phyloP scores from a whole-genome alignment of 108 stramenopile genomes.

The Stephanodiscus triporus region DNA sequence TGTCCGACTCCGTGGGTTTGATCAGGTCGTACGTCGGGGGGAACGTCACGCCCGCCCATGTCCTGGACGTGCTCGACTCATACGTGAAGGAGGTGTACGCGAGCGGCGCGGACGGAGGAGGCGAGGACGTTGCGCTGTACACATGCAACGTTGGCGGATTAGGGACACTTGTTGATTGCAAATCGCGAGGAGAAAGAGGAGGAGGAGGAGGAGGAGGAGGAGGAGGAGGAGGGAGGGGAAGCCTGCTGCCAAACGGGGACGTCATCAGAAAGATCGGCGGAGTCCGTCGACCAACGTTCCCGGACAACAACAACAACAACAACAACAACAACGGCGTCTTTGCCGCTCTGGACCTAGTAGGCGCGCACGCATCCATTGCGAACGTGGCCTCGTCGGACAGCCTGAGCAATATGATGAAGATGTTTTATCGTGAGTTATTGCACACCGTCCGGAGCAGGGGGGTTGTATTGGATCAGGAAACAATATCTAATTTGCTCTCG shows the following conservation, averaged over 20 bases:
- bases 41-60: conserved; percentile 57
- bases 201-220: no score
- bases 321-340: conserved; percentile 43
- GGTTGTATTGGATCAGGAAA: neutral
- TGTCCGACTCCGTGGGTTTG: conserved; percentile 57
- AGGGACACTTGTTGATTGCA: conserved; percentile 49
- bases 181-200: neutral
- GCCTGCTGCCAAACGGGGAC: conserved; percentile 17
- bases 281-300: neutral
- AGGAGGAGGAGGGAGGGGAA: no score
- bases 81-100: conserved; percentile 58
- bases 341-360: conserved; percentile 54
- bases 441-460: no score
- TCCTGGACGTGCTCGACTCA: conserved; percentile 58
- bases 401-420: conserved; percentile 65
- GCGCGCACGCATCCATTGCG: conserved; percentile 51
- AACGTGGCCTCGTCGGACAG: conserved; percentile 69
- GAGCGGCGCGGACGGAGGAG: conserved; percentile 35
- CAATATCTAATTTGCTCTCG: neutral
- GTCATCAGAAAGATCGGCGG: conserved; percentile 55
- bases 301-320: conserved; percentile 24
- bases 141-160: conserved; percentile 75
- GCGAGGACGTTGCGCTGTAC: conserved; percentile 43
- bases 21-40: conserved; percentile 38
- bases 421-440: conserved; percentile 72